phyloP scores from a whole-genome alignment of 805 yeast species.

The Cyberlindnera bimundalis region DNA sequence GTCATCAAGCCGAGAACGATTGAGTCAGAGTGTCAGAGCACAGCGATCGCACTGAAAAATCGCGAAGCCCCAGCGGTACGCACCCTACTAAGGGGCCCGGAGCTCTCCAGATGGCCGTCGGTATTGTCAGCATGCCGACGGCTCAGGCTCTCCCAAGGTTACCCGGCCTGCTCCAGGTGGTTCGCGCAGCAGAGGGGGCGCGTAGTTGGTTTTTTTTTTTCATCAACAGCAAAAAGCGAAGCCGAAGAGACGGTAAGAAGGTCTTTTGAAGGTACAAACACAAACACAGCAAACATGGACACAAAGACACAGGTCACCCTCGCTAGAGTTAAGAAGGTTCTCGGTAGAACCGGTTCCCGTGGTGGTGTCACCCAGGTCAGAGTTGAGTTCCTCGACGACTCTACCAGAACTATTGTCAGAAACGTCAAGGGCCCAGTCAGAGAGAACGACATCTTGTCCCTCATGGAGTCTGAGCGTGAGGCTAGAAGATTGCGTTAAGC shows the following conservation, averaged over 20 bases:
- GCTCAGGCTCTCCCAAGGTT: neutral
- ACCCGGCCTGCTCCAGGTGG: neutral
- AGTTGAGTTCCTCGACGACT: conserved; percentile 93
- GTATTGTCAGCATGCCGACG: neutral
- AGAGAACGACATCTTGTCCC: conserved; percentile 96
- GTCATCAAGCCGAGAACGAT: too few species aligned
- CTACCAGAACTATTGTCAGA: conserved; percentile 94
- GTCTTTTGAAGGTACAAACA: neutral
- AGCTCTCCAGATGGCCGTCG: neutral
- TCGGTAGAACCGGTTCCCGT: conserved; percentile 99
- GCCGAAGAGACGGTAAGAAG: neutral
- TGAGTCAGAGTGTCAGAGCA: neutral
- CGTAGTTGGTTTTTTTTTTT: neutral
- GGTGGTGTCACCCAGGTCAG: conserved; percentile 99
- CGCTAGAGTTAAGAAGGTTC: conserved; percentile 98
- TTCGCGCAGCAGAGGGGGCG: neutral
- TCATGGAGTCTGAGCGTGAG: conserved; percentile 99
- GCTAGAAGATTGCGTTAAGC: conserved; percentile 88
- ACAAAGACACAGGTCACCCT: conserved; percentile 73
- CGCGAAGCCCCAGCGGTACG: neutral
- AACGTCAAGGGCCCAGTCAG: conserved; percentile 98
- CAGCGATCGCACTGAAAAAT: neutral
- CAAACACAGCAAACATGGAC: conserved; percentile 19
- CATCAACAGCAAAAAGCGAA: too few species aligned
- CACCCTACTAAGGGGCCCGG: neutral